Conservation (phyloP, 192 early-diverging fungal species). For the Chytriomyces sp. region DNA sequence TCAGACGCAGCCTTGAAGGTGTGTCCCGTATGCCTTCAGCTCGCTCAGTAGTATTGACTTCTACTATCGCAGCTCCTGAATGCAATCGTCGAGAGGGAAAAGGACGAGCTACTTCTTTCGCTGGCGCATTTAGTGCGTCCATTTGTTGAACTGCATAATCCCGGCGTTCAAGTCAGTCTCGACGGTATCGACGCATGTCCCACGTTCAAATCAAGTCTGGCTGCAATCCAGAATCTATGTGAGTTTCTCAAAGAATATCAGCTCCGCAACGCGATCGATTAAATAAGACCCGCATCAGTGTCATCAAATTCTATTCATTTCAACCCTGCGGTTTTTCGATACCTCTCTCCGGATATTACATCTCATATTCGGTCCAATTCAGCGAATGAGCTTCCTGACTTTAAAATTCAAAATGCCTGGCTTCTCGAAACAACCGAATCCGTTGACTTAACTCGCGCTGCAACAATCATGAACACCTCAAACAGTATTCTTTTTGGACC, state of each 20-base stretch:
- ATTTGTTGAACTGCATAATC: slow-evolving; percentile 13
- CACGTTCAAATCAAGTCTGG: no score
- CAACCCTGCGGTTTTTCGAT: slow-evolving; percentile 12
- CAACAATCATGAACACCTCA: slow-evolving; percentile 6
- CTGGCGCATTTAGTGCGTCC: slow-evolving; percentile 19
- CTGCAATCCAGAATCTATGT: no score
- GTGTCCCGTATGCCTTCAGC: not conserved
- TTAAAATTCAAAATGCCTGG: not conserved
- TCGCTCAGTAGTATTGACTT: not conserved
- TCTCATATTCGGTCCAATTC: not conserved
- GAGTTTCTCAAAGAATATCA: no score
- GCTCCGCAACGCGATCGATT: not conserved
- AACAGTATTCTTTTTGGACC: slow-evolving; percentile 23
- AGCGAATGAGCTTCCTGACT: not conserved
- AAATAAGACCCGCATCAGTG: not conserved
- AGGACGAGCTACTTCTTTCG: slow-evolving; percentile 5
- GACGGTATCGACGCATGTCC: not conserved
- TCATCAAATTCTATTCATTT: slow-evolving; percentile 15
- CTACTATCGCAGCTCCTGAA: slow-evolving; percentile 7
- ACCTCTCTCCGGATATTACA: slow-evolving; percentile 18
- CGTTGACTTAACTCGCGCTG: not conserved
- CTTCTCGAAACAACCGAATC: not conserved
- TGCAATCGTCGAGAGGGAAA: slow-evolving; percentile 10
- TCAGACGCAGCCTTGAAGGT: slow-evolving; percentile 3
- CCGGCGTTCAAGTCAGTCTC: slow-evolving; percentile 7